Base-by-base conservation (phyloP, 2,329 filamentous ascomycete genomes). In the Aaosphaeria arxii region DNA sequence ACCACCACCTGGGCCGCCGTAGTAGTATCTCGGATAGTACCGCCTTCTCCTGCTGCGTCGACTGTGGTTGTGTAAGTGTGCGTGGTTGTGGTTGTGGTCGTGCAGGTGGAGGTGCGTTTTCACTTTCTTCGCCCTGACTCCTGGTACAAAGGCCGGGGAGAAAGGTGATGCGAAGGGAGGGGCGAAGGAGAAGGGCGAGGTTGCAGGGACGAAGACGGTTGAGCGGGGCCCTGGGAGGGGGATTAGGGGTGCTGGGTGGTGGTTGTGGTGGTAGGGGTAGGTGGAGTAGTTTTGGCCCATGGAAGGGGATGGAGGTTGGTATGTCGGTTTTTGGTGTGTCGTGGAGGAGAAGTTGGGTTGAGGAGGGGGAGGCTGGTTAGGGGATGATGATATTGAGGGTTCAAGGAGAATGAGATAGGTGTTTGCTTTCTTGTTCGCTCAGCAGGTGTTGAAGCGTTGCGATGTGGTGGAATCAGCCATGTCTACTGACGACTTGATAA, bases 281-380 rank as follows among this genome's bases (percentile, higher is more conserved):
- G 17, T 24, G 7, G 62, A 64, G 42, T 51, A 50, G 11, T 49
- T 41, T 42, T 51, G 44, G 31, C 61, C 62, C 62, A 65, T 65
- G 31, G 7, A 52, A 43, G 32, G 36, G 33, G 33, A 36, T 9
- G n/a, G 33, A 36, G 33, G 33, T 36, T 2, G 7, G 7, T 35
- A 4, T 9, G n/a, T 36, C 3, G n/a, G n/a, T 3, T 36, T 2
- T 36, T 36, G 2, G 7, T 2, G 4, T 36, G 33, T 9, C 4
- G n/a, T 9, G 33, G 33, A 36, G 3, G 17, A 24, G 17, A 24
- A 24, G 17, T 24, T 2, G 3, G 17, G 3, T 24, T 24, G 17
- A 24, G 17, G 17, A 24, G 3, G 17, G 17, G 2, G 17, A 24
- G 17, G 17, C 17, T 24, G 17, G 17, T 2, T 24, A 2, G 17